These are phyloP conservation scores for Taphrina betulina DNA, from an alignment of 1,139 yeast species.

Conservation along the genomic window DNA sequence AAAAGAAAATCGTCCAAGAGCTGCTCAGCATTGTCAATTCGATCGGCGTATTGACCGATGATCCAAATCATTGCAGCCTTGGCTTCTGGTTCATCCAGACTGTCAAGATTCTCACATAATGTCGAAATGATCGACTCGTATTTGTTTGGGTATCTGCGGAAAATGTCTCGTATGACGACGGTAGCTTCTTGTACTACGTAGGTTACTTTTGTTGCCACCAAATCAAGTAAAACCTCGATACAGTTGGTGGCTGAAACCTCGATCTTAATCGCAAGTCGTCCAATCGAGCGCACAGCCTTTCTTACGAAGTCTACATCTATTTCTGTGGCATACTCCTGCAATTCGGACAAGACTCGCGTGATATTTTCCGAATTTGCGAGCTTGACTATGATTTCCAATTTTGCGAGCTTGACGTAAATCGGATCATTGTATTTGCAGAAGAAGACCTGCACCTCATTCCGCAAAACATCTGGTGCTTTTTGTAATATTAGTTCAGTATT, in stretches of 20 bases:
- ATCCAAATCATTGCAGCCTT: conserved; percentile 82
- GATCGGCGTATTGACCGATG: conserved; percentile 65
- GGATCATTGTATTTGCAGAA: conserved; percentile 85
- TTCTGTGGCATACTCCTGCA: conserved; percentile 83
- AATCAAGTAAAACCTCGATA: conserved; percentile 60
- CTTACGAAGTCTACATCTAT: conserved; percentile 82
- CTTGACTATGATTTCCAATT: conserved; percentile 78
- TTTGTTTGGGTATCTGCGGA: conserved; percentile 68
- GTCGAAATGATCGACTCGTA: conserved; percentile 49
- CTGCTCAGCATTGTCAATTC: conserved; percentile 52
- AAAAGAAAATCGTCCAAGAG: conserved; percentile 52
- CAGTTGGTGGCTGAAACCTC: conserved; percentile 61
- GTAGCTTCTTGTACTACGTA: conserved; percentile 79
- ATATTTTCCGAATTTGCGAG: conserved; percentile 68
- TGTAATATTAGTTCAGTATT: conserved; percentile 74
- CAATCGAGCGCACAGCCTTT: conserved; percentile 85
- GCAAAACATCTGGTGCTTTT: conserved; percentile 61
- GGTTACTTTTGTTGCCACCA: conserved; percentile 65
- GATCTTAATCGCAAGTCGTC: conserved; percentile 78
- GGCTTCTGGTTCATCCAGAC: conserved; percentile 73
- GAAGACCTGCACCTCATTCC: conserved; percentile 67
- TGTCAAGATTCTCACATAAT: conserved; percentile 50
- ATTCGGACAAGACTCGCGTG: conserved; percentile 63
- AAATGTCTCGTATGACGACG: conserved; percentile 70
- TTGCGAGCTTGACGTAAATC: conserved; percentile 83